Base-by-base conservation (phyloP, 176 grass and related monocot genomes). In the Zizania latifolia region DNA sequence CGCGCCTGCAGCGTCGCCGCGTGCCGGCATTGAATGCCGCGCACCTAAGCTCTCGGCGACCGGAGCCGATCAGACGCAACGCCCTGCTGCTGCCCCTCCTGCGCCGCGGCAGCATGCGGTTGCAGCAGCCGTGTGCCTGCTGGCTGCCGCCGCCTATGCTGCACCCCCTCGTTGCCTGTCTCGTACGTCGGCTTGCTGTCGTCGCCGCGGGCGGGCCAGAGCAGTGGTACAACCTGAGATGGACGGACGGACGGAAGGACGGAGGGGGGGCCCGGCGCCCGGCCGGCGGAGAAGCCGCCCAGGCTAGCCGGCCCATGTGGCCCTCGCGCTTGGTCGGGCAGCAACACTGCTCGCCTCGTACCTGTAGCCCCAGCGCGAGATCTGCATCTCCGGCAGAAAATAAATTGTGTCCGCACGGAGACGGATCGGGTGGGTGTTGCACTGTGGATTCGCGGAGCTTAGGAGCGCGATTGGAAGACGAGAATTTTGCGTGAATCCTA, bases 221-320 rank as follows among this genome's bases (percentile, higher is more conserved):
- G n/a, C n/a, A n/a, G n/a, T n/a, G n/a, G n/a, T n/a, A n/a, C n/a
- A n/a, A n/a, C n/a, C n/a, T n/a, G n/a, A n/a, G 48, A 2, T 7
- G 48, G n/a, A n/a, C n/a, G n/a, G n/a, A n/a, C n/a, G n/a, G n/a
- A n/a, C n/a, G n/a, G n/a, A n/a, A n/a, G n/a, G n/a, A n/a, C 7
- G 4, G 48, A 14, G 48, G 34, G 34, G 34, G 4, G 45, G 3
- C 31, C n/a, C 63, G 81, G 64, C 70, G 60, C 43, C n/a, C 64
- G 33, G 2, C 73, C 54, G 73, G 65, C 56, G 65, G 33, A n/a
- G 23, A 26, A 62, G 81, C 73, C n/a, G 24, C 40, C 37, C 14
- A 57, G 4, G 4, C 51, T 38, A 75, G 63, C n/a, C n/a, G n/a
- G n/a, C n/a, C n/a, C n/a, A 87, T 78, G 85, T 87, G 85, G 75